Conservation (phyloP, 768 basidiomycete genomes). For the Lepiota brunneoincarnata region DNA sequence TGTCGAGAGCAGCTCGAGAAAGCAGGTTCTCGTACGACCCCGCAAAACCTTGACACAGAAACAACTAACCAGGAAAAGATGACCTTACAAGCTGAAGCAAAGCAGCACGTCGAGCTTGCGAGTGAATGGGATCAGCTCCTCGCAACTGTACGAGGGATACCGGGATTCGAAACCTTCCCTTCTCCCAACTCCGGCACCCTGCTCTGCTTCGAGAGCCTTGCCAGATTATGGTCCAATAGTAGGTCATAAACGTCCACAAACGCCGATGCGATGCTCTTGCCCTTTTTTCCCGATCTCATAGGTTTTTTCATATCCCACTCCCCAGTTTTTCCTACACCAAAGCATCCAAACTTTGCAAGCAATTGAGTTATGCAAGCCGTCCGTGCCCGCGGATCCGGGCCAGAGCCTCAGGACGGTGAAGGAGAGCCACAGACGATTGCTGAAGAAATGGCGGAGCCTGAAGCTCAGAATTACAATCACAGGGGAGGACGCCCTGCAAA, state of each 20-base stretch:
- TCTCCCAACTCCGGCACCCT: constrained; percentile 1
- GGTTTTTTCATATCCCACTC: neutral
- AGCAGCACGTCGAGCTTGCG: constrained; percentile 11
- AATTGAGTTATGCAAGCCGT: neutral
- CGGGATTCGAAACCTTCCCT: constrained; percentile 18
- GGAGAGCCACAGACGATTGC: too few relatives aligned
- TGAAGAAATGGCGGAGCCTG: too few relatives aligned
- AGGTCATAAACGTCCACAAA: constrained; percentile 5
- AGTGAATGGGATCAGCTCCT: constrained; percentile 15
- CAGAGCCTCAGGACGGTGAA: too few relatives aligned
- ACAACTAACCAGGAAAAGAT: neutral
- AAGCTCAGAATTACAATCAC: too few relatives aligned
- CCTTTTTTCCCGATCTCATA: neutral
- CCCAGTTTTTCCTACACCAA: constrained; percentile 1
- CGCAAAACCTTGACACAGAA: neutral
- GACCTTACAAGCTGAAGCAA: constrained; percentile 4
- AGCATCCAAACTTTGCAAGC: neutral
- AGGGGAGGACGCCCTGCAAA: too few relatives aligned
- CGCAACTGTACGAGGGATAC: constrained; percentile 4
- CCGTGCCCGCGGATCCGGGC: too few relatives aligned
- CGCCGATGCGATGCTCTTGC: neutral
- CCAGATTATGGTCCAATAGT: constrained; percentile 5
- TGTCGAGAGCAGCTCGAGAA: constrained; percentile 12
- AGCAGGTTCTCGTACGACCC: constrained; percentile 4
- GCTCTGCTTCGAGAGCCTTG: neutral